Base-by-base conservation (phyloP, 768 basidiomycete species). In the Panellus pusillus region DNA sequence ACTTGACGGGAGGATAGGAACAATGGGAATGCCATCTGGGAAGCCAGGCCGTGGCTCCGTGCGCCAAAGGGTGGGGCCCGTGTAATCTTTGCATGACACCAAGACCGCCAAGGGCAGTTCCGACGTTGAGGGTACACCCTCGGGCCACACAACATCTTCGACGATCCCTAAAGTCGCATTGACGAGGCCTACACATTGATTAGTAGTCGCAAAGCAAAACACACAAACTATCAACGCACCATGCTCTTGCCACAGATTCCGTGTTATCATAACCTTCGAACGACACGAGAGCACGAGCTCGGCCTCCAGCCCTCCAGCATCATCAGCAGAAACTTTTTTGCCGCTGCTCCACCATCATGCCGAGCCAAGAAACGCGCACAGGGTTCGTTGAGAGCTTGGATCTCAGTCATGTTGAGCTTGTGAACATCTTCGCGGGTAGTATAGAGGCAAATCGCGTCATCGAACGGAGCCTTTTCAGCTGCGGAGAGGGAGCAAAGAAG, bases 81-180 rank as follows among this genome's bases (percentile, higher is more conserved):
- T 58, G 37, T 61, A 57, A 3, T 46, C 47, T 27, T 38, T 38
- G 19, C 45, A 50, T 17, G 47, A 45, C 3, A 61, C 57, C 2
- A 61, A 48, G 17, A 61, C 57, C 15, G 53, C 61, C 1, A 61
- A 19, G 9, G 57, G 57, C 2, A 61, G 27, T 12, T 59, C 61
- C 4, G 53, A 50, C 1, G 48, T 49, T 17, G 27, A 19, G 2
- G 57, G 20, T 11, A 14, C 14, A 8, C 32, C 7, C 61, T 53
- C 15, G 15, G 43, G 3, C 44, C 61, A 61, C 7, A 61, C 35
- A 14, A 61, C 46, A 27, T 58, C 57, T 20, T 54, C 50, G 5
- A 59, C 49, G 11, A 44, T 46, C 4, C 57, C 52, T 12, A 59
- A 8, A 28, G 53, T 50, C 6, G 52, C 57, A 17, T 59, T 55